Percentiles rank a stretch among this genome's conserved stretches.
Evolutionary conservation across 257 asterid genomes (phyloP).

Genomic region (Thymus mandschuricus): DNA sequence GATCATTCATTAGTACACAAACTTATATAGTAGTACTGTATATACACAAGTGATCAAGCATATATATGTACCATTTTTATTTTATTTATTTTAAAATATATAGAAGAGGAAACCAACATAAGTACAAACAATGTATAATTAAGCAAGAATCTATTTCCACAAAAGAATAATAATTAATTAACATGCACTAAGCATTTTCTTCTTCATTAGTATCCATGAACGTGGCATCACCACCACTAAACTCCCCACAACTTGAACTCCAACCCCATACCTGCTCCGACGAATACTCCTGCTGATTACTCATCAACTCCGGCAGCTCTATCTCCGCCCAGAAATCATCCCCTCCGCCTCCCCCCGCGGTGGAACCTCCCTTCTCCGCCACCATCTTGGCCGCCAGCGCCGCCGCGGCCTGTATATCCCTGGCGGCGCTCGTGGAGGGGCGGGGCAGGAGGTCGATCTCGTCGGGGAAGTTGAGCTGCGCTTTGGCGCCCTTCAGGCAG

Average conservation of each 20-base stretch:
- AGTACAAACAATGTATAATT: neutral
- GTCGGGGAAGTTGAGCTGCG: slow-evolving; percentile 57
- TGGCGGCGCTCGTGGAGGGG: slow-evolving; percentile 43
- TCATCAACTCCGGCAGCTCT: slow-evolving; percentile 52
- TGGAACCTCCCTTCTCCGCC: slow-evolving; percentile 13
- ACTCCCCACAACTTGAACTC: slow-evolving; percentile 27
- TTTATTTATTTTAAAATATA: neutral
- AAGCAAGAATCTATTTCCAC: neutral
- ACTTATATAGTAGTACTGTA: no score
- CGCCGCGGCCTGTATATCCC: slow-evolving; percentile 69
- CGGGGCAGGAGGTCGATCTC: slow-evolving; percentile 47
- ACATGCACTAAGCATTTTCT: neutral
- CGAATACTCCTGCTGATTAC: slow-evolving; percentile 16
- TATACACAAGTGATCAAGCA: no score
- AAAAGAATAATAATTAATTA: neutral
- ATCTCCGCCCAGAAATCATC: slow-evolving; percentile 64
- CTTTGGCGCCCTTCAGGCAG: slow-evolving; percentile 51
- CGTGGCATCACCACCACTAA: slow-evolving; percentile 21
- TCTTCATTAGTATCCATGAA: slow-evolving; percentile 19
- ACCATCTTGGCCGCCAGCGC: slow-evolving; percentile 51
- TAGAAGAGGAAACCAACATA: neutral
- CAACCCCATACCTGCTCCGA: slow-evolving; percentile 43
- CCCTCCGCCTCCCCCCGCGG: slow-evolving; percentile 11
- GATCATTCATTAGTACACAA: no score
- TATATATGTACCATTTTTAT: no score